Base-by-base conservation (phyloP, 495 filamentous ascomycete genomes). In the Xylaria cubensis region DNA sequence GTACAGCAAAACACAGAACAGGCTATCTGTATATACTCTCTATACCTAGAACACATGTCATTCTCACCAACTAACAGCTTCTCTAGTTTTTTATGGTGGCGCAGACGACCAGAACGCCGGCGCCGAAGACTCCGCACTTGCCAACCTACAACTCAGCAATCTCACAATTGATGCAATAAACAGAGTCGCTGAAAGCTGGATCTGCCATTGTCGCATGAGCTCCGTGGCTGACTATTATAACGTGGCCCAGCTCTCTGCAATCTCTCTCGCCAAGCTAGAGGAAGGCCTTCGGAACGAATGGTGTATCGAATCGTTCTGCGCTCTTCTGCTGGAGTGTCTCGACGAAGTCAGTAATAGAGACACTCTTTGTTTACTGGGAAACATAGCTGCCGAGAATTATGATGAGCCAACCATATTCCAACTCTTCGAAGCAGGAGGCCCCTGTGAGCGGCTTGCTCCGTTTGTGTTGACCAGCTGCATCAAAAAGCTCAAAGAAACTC, bases 281-380 rank as follows among this genome's bases (percentile, higher is more conserved):
- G 24, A 34, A 58, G 12, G 55, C 24, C n/a, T 58, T 58, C 55
- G 26, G 55, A 58, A 26, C 21, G 24, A 29, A 58, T 58, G 55
- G 55, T 58, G 55, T 17, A 26, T 17, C 21, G 2, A 29, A 3
- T 36, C 34, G 8, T 58, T 58, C 15, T 17, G 26, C 55, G 55
- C 55, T 34, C 55, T 58, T 34, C 8, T 58, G 55, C 26, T 13
- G 26, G 55, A 58, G 9, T 58, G 26, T 58, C 24, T 29, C 9
- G 17, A 58, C 24, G 55, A 58, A 29, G 29, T 58, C 55, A 13
- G 55, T 58, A 58, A 58, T 34, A 58, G 55, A 58, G 55, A 58
- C 24, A 34, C 26, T 29, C 55, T 32, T 13, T 10, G 9, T n/a
- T 58, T 58, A 34, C 55, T 58, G 55, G 55, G 55, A 12, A 34